phyloP scores from a whole-genome alignment of 139 green algal genomes.

The Eudorina sp. region DNA sequence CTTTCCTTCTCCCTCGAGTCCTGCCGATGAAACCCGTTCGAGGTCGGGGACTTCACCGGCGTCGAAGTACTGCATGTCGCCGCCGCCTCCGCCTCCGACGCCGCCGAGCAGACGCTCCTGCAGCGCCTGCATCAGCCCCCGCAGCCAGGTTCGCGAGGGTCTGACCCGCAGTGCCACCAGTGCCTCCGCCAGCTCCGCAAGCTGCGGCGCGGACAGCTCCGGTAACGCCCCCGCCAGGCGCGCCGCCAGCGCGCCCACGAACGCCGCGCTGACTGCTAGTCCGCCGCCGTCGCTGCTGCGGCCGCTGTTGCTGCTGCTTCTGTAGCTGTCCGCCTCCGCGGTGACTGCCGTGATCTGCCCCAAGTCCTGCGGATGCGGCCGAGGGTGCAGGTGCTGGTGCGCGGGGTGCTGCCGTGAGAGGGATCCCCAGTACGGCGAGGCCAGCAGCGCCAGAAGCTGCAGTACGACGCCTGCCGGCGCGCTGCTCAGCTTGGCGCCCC shows the following conservation, averaged over 20 bases:
- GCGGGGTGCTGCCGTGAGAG: background rate
- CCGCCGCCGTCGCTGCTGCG: background rate
- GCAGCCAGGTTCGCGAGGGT: background rate
- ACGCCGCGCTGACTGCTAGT: background rate
- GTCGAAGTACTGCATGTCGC: no score
- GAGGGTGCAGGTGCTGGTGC: background rate
- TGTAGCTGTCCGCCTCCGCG: background rate
- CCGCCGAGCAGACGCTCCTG: background rate
- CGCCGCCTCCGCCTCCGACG: background rate
- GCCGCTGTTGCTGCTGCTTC: conserved; percentile 4
- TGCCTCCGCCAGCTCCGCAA: background rate
- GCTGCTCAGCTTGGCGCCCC: background rate
- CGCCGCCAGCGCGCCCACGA: background rate
- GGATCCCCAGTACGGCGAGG: conserved; percentile 1
- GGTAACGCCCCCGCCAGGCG: background rate
- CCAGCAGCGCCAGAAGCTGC: conserved; percentile 30
- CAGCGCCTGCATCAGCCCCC: background rate
- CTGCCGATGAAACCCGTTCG: no score
- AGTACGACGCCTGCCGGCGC: background rate
- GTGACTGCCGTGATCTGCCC: no score
- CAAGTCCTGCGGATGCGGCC: background rate
- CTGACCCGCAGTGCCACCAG: background rate
- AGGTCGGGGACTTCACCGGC: no score
- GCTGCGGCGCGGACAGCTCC: background rate
- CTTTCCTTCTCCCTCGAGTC: no score